These are phyloP conservation scores for Globisporangium echinulatum DNA, from an alignment of 352 stramenopile genomes.

Conservation along the genomic window DNA sequence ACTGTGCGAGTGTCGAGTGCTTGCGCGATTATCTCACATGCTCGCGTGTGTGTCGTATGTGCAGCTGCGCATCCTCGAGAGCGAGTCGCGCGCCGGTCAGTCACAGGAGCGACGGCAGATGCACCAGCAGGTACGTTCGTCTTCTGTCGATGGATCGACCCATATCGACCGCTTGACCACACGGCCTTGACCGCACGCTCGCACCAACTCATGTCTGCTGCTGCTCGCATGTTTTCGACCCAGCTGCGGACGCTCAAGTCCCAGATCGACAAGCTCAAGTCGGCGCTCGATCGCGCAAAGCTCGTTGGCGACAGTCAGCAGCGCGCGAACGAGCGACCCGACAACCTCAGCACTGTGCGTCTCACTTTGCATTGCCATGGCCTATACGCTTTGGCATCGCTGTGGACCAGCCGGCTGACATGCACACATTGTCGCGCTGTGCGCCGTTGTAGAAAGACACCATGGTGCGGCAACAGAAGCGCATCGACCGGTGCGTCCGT, in stretches of 20 bases:
- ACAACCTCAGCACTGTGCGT: constrained; percentile 31
- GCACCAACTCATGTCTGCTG: neutral
- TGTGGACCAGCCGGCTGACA: neutral
- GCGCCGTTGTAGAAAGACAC: constrained; percentile 42
- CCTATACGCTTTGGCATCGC: too few relatives aligned
- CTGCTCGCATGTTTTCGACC: too few relatives aligned
- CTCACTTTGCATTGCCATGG: neutral
- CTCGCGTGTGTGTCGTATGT: neutral
- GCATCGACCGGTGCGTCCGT: constrained; percentile 38
- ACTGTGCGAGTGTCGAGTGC: neutral
- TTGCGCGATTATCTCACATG: neutral
- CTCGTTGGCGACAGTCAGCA: constrained; percentile 70
- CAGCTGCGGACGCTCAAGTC: constrained; percentile 78
- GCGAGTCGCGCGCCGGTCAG: constrained; percentile 68
- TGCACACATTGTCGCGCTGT: neutral
- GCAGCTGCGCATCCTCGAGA: constrained; percentile 78
- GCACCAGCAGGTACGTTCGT: constrained; percentile 49
- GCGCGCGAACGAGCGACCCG: constrained; percentile 33
- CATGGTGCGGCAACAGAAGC: constrained; percentile 66
- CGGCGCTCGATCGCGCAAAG: constrained; percentile 66
- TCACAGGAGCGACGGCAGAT: constrained; percentile 77
- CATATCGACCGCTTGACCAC: neutral
- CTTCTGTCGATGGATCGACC: too few relatives aligned
- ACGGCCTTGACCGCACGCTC: neutral
- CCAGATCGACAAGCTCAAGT: constrained; percentile 84